Evolutionary conservation across 768 basidiomycete species (phyloP), one percentile per base, ranked within the genome.

Genomic region (Galerina sulciceps): DNA sequence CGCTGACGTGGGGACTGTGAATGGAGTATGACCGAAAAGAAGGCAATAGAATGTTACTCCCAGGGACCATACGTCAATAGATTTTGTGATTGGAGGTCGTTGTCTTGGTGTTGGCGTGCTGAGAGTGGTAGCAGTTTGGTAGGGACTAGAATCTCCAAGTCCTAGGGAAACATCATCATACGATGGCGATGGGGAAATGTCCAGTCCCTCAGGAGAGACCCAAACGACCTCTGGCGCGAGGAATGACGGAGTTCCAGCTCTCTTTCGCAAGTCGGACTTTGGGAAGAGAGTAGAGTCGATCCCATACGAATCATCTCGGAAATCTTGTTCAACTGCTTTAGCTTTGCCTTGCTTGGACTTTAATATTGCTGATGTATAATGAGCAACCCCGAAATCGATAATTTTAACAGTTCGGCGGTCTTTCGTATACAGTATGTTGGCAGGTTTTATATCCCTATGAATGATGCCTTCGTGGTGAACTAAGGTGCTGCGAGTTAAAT

Each of bases 381-480:
- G 74, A 35, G 78, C 76, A 42, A 79, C 73, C 10, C 94, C 94
- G 70, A 95, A 96, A 72, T 96, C 94, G 26, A 89, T 94, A 47
- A 96, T 91, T 77, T 96, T 96, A 63, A 96, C 82, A 64, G 90
- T 87, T 31, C 69, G 69, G 37, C 76, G 75, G 59, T 78, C 71
- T 43, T 60, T 64, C 6, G 73, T 72, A 65, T 94, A 88, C 14
- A 95, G 75, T 31, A 96, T 82, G 70, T 95, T 95, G 74, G 92
- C 89, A 9, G 94, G 94, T 71, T 96, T 95, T 68, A 96, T 85
- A 69, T 96, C 94, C 26, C 94, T 88, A 73, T 95, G 93, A 52
- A 91, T 89, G 72, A 96, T 93, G 60, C 77, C 76, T 56, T 73
- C 69, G 46, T 71, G 65, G 53, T 80, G 76, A 14, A 80, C 78